These are phyloP conservation scores for Pelargonium australe DNA, from an alignment of 441 rosid genomes.

Conservation along the genomic window DNA sequence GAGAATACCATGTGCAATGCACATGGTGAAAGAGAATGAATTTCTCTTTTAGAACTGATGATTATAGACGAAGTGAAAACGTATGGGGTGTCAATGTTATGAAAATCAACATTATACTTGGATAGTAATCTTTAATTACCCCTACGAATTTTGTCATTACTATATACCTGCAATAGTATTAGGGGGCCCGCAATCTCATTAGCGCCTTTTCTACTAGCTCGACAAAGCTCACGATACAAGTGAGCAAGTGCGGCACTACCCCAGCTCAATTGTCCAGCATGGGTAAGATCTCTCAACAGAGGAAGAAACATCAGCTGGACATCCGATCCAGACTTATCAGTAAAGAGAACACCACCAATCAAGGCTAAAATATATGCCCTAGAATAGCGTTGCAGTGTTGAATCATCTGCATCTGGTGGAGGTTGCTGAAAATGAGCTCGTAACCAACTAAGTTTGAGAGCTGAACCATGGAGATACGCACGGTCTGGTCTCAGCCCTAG, in stretches of 20 bases:
- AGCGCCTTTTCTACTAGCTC: background rate
- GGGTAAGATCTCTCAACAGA: background rate
- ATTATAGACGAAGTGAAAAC: no score
- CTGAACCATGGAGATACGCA: background rate
- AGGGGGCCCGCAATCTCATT: constrained; percentile 4
- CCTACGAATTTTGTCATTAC: background rate
- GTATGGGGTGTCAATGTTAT: no score
- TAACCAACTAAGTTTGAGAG: background rate
- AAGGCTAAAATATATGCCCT: constrained; percentile 7
- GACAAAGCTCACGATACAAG: constrained; percentile 11
- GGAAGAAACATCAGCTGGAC: constrained; percentile 12
- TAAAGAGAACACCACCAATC: constrained; percentile 7
- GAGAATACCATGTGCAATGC: no score
- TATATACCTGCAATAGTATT: background rate
- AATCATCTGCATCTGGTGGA: background rate
- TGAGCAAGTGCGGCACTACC: constrained; percentile 2
- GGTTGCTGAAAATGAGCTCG: background rate
- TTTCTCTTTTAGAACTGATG: no score
- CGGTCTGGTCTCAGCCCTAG: background rate
- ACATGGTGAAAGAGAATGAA: no score
- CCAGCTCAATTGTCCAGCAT: background rate
- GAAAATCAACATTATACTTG: no score
- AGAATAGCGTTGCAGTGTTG: background rate
- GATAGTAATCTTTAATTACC: no score
- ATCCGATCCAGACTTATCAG: background rate